phyloP scores from a whole-genome alignment of 495 filamentous ascomycete species.

The Neurospora sp. region DNA sequence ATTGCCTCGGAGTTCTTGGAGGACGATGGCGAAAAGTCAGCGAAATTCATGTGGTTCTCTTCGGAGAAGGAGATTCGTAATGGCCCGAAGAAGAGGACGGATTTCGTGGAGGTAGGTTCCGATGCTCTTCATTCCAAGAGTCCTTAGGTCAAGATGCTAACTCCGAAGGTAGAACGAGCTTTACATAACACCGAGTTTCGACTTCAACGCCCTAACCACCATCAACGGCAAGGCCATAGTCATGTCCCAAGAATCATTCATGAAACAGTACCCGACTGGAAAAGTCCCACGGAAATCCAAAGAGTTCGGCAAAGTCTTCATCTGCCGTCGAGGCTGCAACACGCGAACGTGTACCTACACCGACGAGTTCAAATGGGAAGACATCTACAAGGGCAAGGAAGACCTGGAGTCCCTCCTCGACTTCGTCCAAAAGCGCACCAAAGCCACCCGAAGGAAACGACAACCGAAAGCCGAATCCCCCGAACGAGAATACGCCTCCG shows the following conservation, averaged over 20 bases:
- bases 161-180: constrained; percentile 58
- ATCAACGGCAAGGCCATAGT: constrained; percentile 83
- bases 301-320: constrained; percentile 79
- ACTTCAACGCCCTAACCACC: constrained; percentile 74
- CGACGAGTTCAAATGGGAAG: constrained; percentile 85
- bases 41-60: constrained; percentile 83
- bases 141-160: constrained; percentile 1
- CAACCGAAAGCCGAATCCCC: constrained; percentile 16
- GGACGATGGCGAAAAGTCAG: constrained; percentile 54
- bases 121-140: background rate
- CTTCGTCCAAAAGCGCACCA: constrained; percentile 59
- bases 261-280: constrained; percentile 61
- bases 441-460: constrained; percentile 53
- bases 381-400: constrained; percentile 58
- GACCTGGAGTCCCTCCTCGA: constrained; percentile 54
- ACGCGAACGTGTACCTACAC: constrained; percentile 84
- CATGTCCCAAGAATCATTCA: constrained; percentile 60
- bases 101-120: constrained; percentile 55
- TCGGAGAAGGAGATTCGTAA: constrained; percentile 79
- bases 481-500: constrained; percentile 40
- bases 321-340: constrained; percentile 84
- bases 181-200: constrained; percentile 78
- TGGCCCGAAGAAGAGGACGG: constrained; percentile 70
- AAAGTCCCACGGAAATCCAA: constrained; percentile 60
- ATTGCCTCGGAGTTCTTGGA: constrained; percentile 72